A percentile compares a stretch with the other conserved stretches of the same genome.
Evolutionary conservation across 2,329 filamentous ascomycete species (phyloP).

Genomic region (Aspergillus persii): DNA sequence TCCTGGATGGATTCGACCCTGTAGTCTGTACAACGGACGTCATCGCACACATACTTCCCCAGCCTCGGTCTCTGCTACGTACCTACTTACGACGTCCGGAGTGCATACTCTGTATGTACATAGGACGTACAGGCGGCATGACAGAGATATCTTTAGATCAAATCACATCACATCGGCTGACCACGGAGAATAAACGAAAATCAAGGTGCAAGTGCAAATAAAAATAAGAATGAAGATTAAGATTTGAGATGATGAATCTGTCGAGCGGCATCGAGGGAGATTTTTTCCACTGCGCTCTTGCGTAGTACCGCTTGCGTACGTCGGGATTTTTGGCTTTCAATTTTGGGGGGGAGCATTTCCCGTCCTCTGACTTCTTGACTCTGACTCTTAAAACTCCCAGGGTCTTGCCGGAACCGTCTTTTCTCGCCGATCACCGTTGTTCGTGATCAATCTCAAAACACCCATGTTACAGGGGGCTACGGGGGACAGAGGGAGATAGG

Average conservation of each 20-base stretch:
- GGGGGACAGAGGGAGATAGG: too few relatives aligned
- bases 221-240: neutral
- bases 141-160: neutral
- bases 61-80: neutral
- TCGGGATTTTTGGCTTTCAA: neutral
- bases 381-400: neutral
- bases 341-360: neutral
- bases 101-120: neutral
- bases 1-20: neutral
- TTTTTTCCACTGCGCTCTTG: neutral
- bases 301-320: neutral
- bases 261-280: neutral
- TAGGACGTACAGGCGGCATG: neutral
- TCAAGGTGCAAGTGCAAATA: neutral
- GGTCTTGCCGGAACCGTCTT: neutral
- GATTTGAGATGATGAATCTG: too few relatives aligned
- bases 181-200: neutral
- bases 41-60: neutral
- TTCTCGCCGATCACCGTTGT: neutral
- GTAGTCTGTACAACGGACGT: neutral
- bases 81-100: neutral
- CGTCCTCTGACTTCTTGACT: neutral
- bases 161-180: neutral
- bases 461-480: neutral
- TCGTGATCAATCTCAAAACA: neutral